A percentile compares a stretch with the other conserved stretches of the same genome.
phyloP scores from a whole-genome alignment of 2,329 filamentous ascomycete species.

The Sporothrix variecibatus region DNA sequence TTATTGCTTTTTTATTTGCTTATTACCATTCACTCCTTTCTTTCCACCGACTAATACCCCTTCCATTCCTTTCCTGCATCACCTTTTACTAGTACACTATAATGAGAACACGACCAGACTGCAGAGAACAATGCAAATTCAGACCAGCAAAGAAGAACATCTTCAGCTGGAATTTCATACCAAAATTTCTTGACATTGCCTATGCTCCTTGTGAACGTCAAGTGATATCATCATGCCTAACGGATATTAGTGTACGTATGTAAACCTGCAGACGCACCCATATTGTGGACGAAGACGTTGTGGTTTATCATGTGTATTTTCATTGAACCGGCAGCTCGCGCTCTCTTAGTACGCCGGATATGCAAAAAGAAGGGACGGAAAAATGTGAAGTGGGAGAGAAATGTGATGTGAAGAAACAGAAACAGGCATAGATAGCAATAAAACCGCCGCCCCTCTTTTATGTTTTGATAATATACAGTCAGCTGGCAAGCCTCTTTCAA shows the following conservation, averaged over 20 bases:
- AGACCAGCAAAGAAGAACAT: neutral
- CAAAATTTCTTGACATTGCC: neutral
- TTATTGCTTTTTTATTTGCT: neutral
- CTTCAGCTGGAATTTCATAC: neutral
- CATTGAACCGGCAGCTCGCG: too few species aligned
- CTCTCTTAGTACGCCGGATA: neutral
- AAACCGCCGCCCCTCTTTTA: neutral
- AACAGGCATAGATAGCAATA: neutral
- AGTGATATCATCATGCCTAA: neutral
- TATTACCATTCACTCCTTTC: slow-evolving; percentile 16
- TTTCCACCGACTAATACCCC: neutral
- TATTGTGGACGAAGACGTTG: neutral
- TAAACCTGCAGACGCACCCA: neutral
- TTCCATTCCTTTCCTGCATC: slow-evolving; percentile 20
- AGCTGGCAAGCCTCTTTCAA: neutral
- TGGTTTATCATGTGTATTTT: too few species aligned
- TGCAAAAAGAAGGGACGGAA: neutral
- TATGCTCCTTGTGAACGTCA: neutral
- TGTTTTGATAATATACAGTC: slow-evolving; percentile 18
- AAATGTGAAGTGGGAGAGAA: neutral
- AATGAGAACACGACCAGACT: slow-evolving; percentile 20
- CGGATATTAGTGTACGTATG: neutral
- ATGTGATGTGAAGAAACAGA: neutral
- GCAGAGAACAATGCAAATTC: slow-evolving; percentile 11
- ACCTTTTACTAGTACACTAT: slow-evolving; percentile 8